phyloP scores from a whole-genome alignment of 768 basidiomycete species.

The Rhizopogon vinicolor region DNA sequence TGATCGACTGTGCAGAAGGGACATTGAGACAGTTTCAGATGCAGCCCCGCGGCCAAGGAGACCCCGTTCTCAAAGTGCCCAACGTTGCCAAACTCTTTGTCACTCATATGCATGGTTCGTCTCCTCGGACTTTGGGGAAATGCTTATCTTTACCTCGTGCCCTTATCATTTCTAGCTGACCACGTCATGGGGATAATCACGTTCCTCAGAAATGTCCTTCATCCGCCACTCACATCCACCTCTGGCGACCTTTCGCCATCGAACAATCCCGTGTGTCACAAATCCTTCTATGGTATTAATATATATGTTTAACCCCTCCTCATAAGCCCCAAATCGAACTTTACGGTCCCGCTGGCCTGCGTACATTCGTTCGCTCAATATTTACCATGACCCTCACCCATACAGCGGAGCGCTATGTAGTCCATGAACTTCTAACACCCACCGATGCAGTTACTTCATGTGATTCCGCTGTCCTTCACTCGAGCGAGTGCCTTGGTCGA shows the following conservation, averaged over 20 bases:
- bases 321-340: slow-evolving; percentile 56
- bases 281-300: background rate
- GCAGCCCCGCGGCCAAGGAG: slow-evolving; percentile 37
- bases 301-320: background rate
- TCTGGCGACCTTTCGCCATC: slow-evolving; percentile 6
- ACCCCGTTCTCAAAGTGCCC: slow-evolving; percentile 33
- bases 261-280: slow-evolving; percentile 7
- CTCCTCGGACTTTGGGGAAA: background rate
- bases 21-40: slow-evolving; percentile 63
- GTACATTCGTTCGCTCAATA: slow-evolving; percentile 66
- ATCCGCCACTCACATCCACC: slow-evolving; percentile 30
- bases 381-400: slow-evolving; percentile 63
- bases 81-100: slow-evolving; percentile 70
- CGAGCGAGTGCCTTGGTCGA: slow-evolving; percentile 57
- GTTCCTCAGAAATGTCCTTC: slow-evolving; percentile 57
- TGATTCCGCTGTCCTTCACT: slow-evolving; percentile 44
- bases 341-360: slow-evolving; percentile 77
- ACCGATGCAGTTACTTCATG: slow-evolving; percentile 54
- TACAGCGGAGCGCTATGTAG: slow-evolving; percentile 59
- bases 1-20: slow-evolving; percentile 85
- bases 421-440: slow-evolving; percentile 69
- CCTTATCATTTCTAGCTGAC: slow-evolving; percentile 41
- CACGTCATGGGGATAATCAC: slow-evolving; percentile 74
- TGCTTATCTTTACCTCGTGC: background rate
- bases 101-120: slow-evolving; percentile 79